These are phyloP conservation scores for Astrephomene gubernaculifera DNA, from an alignment of 139 green algal species.

Conservation along the genomic window DNA sequence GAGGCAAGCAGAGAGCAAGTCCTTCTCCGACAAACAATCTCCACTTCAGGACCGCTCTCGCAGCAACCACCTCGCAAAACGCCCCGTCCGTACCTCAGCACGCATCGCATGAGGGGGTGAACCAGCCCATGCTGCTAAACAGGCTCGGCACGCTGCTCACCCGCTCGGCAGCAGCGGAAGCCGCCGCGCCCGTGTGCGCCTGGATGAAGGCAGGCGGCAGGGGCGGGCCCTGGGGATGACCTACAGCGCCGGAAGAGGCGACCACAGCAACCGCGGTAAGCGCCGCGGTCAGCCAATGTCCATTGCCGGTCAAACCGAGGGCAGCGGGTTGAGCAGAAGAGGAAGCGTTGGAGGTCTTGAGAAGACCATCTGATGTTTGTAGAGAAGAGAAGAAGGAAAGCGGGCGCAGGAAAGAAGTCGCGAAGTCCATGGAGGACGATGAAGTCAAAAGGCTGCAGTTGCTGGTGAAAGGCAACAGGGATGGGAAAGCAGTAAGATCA, in stretches of 20 bases:
- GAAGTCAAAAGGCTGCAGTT: too few relatives aligned
- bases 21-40: background rate
- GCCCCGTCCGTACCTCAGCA: background rate
- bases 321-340: background rate
- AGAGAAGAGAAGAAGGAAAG: background rate
- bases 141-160: slow-evolving; percentile 1
- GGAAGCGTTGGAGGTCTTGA: background rate
- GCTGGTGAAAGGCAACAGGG: too few relatives aligned
- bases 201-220: background rate
- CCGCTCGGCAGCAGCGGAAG: background rate
- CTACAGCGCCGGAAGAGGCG: background rate
- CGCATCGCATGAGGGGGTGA: background rate
- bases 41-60: background rate
- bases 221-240: slow-evolving; percentile 3
- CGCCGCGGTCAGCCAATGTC: background rate
- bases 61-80: background rate
- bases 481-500: too few relatives aligned
- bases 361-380: background rate
- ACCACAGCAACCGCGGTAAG: background rate
- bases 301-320: background rate
- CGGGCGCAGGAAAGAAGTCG: background rate
- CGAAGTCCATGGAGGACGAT: background rate
- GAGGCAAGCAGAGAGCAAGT: too few relatives aligned
- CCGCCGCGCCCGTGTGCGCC: background rate
- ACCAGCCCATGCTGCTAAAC: too few relatives aligned